Conservation (phyloP, 1,284 basidiomycete species). For the Sutorius eximius region DNA sequence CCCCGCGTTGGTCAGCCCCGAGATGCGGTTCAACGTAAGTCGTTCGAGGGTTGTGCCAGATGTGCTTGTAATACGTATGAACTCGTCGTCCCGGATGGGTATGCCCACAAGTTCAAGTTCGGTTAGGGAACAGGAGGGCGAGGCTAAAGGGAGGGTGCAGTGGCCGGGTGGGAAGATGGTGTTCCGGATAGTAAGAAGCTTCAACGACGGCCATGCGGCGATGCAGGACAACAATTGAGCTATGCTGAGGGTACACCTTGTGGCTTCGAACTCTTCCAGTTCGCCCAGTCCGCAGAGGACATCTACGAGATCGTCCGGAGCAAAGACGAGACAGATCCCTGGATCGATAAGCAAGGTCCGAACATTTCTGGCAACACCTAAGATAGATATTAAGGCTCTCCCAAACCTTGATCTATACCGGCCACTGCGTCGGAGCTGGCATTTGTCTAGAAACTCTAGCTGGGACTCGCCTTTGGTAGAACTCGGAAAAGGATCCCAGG, state of each 20-base stretch:
- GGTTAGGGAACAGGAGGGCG: neutral
- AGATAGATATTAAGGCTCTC: slow-evolving; percentile 3
- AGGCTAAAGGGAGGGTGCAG: neutral
- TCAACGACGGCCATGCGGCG: slow-evolving; percentile 12
- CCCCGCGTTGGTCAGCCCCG: slow-evolving; percentile 3
- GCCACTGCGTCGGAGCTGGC: neutral
- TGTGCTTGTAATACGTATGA: slow-evolving; percentile 2
- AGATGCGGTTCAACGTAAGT: neutral
- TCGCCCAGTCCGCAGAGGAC: neutral
- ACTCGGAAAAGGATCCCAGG: slow-evolving; percentile 2
- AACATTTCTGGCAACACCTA: neutral
- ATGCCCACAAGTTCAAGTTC: neutral
- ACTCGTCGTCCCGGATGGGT: slow-evolving; percentile 7
- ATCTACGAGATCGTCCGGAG: neutral
- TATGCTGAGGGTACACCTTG: neutral
- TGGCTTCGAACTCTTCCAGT: neutral
- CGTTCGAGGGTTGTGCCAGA: slow-evolving; percentile 5
- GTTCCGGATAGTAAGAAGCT: neutral
- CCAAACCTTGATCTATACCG: neutral
- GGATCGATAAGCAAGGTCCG: neutral
- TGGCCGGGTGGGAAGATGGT: neutral
- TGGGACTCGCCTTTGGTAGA: neutral
- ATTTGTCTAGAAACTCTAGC: neutral
- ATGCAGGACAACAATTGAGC: slow-evolving; percentile 3
- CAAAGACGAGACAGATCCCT: neutral